A percentile compares a stretch with the other conserved stretches of the same genome.
These are phyloP conservation scores for Saussurea involucrata DNA, from an alignment of 129 eudicot species.

Conservation along the genomic window DNA sequence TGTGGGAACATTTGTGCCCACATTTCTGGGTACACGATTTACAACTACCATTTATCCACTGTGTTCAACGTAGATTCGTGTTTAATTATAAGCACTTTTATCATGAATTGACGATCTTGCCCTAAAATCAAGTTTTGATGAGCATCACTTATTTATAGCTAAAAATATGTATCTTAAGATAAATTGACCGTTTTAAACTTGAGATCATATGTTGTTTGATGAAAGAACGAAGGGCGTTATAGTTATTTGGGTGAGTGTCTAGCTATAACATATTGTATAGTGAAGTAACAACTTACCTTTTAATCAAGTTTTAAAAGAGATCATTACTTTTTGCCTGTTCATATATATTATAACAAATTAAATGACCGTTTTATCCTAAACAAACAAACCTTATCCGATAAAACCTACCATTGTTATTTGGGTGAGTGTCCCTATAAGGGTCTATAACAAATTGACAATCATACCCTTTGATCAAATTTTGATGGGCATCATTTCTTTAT, in stretches of 20 bases:
- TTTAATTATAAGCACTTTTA: neutral
- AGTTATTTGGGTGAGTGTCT: neutral
- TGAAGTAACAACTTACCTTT: neutral
- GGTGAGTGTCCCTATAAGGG: slow-evolving; percentile 18
- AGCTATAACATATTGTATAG: neutral
- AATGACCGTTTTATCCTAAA: slow-evolving; percentile 9
- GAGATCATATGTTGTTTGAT: neutral
- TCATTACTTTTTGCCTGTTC: neutral
- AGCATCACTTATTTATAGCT: neutral
- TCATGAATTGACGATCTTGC: neutral
- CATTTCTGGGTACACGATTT: too few relatives aligned
- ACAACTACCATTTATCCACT: too few relatives aligned
- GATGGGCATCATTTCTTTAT: neutral
- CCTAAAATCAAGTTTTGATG: neutral
- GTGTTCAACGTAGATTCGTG: neutral
- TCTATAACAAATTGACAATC: neutral
- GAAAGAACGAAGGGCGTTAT: neutral
- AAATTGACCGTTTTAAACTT: neutral
- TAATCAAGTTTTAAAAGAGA: neutral
- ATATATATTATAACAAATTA: neutral
- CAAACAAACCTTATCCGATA: neutral
- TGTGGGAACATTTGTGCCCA: too few relatives aligned
- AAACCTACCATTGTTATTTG: neutral
- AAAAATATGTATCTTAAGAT: neutral
- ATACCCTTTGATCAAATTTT: neutral